Evolutionary conservation across 306 rosid species (phyloP).

Genomic region (Sophora flavescens): DNA sequence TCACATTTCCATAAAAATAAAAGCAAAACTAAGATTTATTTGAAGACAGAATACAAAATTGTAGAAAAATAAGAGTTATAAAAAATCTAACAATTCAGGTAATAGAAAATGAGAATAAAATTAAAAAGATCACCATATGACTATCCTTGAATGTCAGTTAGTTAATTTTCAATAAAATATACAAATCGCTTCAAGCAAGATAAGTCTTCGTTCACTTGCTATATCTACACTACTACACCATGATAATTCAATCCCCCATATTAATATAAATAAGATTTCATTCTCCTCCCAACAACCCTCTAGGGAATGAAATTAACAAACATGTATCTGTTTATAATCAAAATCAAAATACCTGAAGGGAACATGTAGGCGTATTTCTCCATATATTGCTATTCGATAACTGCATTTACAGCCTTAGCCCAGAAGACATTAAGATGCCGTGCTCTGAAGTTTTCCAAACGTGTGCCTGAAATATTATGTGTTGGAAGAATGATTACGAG

Average conservation of each 20-base stretch:
- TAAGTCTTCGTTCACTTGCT: neutral
- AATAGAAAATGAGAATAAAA: too few species aligned
- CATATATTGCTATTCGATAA: neutral
- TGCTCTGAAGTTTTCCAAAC: constrained; percentile 22
- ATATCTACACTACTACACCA: neutral
- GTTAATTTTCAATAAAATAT: too few species aligned
- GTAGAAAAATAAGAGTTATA: too few species aligned
- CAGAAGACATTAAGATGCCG: neutral
- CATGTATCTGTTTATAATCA: neutral
- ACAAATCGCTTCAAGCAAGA: too few species aligned
- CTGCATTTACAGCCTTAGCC: constrained; percentile 1
- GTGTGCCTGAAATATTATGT: constrained; percentile 20
- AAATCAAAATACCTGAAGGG: constrained; percentile 5
- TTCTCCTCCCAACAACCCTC: neutral
- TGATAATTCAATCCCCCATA: neutral
- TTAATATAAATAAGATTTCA: neutral
- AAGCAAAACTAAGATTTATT: too few species aligned
- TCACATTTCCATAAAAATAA: too few species aligned
- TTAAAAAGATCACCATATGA: too few species aligned
- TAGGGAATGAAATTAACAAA: neutral
- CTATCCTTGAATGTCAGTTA: too few species aligned
- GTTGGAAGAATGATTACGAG: constrained; percentile 41
- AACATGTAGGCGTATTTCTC: neutral
- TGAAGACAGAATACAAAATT: too few species aligned
- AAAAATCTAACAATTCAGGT: too few species aligned